Evolutionary conservation across 2,329 filamentous ascomycete species (phyloP).

Genomic region (Purpureocillium lavendulum): DNA sequence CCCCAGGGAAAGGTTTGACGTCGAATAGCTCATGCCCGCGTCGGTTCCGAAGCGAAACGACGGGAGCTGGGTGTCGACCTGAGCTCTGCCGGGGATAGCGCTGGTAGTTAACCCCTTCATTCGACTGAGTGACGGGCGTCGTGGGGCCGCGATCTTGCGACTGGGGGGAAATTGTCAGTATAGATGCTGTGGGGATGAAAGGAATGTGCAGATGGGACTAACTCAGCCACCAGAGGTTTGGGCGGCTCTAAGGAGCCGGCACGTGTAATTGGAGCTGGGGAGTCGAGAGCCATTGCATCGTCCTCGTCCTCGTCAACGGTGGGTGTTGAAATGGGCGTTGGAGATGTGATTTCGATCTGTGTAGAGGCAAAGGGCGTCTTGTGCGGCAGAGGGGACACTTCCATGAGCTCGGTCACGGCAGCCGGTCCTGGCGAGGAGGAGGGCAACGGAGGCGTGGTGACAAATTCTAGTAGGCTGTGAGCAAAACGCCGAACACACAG

Average conservation of each 20-base stretch:
- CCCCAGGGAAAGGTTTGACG: constrained; percentile 52
- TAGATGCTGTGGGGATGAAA: constrained; percentile 6
- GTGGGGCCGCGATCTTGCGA: constrained; percentile 57
- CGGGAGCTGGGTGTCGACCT: constrained; percentile 57
- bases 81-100: constrained; percentile 50
- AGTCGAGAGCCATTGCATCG: constrained; percentile 47
- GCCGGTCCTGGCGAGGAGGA: constrained; percentile 67
- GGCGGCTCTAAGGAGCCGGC: constrained; percentile 39
- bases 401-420: constrained; percentile 67
- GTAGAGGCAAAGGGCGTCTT: constrained; percentile 59
- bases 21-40: constrained; percentile 16
- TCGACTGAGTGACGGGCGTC: constrained; percentile 67
- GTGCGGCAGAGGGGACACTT: constrained; percentile 87
- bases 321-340: constrained; percentile 52
- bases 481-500: constrained; percentile 6
- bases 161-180: constrained; percentile 30
- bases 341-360: constrained; percentile 62
- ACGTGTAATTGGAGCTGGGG: constrained; percentile 41
- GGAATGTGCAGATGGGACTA: constrained; percentile 23
- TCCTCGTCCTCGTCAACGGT: constrained; percentile 19
- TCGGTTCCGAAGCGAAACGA: constrained; percentile 64
- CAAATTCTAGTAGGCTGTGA: constrained; percentile 44
- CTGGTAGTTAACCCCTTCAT: constrained; percentile 68
- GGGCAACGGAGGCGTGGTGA: constrained; percentile 74
- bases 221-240: constrained; percentile 44